These are phyloP conservation scores for Yamadazyma philogaea DNA, from an alignment of 805 yeast genomes.

Conservation along the genomic window DNA sequence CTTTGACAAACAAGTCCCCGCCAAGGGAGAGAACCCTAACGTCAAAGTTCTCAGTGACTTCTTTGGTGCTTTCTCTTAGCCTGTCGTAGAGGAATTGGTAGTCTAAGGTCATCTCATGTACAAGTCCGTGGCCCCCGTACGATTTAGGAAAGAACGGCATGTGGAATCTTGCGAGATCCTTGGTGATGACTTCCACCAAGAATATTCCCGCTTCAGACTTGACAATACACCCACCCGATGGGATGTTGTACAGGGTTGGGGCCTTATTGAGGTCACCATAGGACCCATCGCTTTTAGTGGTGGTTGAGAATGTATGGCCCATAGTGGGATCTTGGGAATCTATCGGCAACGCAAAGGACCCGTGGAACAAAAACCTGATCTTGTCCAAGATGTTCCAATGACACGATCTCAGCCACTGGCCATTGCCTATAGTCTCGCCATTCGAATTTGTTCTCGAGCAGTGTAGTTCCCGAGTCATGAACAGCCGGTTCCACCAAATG, in stretches of 20 bases:
- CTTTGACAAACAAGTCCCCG: conserved; percentile 55
- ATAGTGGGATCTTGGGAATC: conserved; percentile 39
- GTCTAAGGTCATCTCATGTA: conserved; percentile 46
- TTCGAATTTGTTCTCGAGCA: conserved; percentile 50
- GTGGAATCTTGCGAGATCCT: conserved; percentile 52
- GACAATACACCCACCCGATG: conserved; percentile 31
- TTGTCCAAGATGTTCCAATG: conserved; percentile 85
- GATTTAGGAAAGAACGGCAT: conserved; percentile 58
- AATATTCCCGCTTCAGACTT: conserved; percentile 66
- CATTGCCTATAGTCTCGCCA: conserved; percentile 42
- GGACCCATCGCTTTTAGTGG: conserved; percentile 16
- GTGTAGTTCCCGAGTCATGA: conserved; percentile 64
- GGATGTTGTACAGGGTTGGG: conserved; percentile 22
- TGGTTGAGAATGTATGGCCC: conserved; percentile 35
- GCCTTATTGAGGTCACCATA: conserved; percentile 16
- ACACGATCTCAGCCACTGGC: conserved; percentile 58
- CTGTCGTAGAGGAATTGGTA: conserved; percentile 37
- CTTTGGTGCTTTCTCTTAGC: conserved; percentile 21
- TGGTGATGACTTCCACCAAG: conserved; percentile 66
- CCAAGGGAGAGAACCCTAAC: conserved; percentile 59
- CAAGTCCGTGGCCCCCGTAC: conserved; percentile 62
- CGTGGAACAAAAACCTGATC: conserved; percentile 76
- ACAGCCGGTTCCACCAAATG: conserved; percentile 74
- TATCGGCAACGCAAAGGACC: conserved; percentile 66
- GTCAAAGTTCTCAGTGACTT: conserved; percentile 34